phyloP scores from a whole-genome alignment of 176 grass and related monocot genomes.

The Avena eriantha region DNA sequence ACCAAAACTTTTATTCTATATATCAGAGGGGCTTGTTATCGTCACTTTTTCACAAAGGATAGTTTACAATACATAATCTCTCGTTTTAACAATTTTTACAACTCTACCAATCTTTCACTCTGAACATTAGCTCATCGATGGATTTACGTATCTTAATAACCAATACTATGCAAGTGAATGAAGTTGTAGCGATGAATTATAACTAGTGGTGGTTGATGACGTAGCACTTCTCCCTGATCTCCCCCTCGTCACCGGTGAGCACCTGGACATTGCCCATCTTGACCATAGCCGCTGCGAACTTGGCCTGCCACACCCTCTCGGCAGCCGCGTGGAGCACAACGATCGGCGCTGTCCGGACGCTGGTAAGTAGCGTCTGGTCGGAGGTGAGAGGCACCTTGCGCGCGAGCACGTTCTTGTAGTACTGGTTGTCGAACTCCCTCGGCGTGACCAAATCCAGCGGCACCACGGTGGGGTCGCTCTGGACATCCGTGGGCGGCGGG shows the following conservation, averaged over 20 bases:
- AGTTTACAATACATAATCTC: no score
- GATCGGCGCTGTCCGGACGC: constrained; percentile 25
- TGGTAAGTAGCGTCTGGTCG: constrained; percentile 55
- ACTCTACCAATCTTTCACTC: no score
- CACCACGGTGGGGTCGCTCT: constrained; percentile 24
- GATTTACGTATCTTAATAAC: no score
- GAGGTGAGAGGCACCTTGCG: constrained; percentile 50
- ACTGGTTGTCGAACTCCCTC: constrained; percentile 49
- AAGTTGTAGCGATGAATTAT: neutral
- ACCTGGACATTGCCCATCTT: constrained; percentile 51
- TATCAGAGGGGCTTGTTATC: no score
- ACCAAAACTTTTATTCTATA: no score
- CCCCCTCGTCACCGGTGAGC: constrained; percentile 45
- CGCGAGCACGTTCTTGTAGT: constrained; percentile 50
- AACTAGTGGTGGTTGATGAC: constrained; percentile 32
- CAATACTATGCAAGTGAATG: neutral
- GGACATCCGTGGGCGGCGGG: constrained; percentile 28
- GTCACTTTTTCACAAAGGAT: no score
- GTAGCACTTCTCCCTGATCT: constrained; percentile 52
- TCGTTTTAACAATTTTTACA: no score
- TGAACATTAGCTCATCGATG: no score
- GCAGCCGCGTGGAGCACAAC: constrained; percentile 33
- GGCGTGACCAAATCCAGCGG: constrained; percentile 36
- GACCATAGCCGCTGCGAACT: constrained; percentile 49
- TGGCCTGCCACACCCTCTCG: constrained; percentile 25